These are phyloP conservation scores for Metarhizium guizhouense DNA, from an alignment of 2,329 filamentous ascomycete genomes.

Conservation along the genomic window DNA sequence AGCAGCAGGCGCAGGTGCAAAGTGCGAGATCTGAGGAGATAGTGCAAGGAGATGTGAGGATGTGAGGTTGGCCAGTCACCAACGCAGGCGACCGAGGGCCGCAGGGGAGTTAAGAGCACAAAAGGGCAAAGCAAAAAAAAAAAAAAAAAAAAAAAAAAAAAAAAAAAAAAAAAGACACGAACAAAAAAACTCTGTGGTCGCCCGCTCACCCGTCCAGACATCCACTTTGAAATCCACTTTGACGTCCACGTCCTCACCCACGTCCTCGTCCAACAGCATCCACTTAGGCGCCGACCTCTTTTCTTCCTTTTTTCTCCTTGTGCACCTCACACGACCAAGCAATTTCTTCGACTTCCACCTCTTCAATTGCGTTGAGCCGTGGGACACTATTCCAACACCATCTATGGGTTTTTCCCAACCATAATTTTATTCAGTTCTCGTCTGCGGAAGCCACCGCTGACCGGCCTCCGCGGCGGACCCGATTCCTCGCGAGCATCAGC, in stretches of 20 bases:
- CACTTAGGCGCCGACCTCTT: background rate
- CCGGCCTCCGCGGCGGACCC: background rate
- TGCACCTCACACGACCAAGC: slow-evolving; percentile 1
- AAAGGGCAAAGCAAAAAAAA: too few relatives aligned
- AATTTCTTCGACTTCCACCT: background rate
- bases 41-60: background rate
- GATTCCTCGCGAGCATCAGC: background rate
- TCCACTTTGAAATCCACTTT: background rate
- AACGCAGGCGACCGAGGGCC: too few relatives aligned
- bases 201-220: background rate
- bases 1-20: too few relatives aligned
- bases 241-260: too few relatives aligned
- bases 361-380: background rate
- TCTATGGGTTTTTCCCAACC: background rate
- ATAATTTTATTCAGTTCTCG: background rate
- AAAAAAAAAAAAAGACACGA: background rate
- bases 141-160: background rate
- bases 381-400: background rate
- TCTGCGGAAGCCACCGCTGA: background rate
- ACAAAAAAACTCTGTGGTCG: background rate
- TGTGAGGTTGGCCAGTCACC: too few relatives aligned
- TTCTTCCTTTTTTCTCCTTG: background rate
- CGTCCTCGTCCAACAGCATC: too few relatives aligned
- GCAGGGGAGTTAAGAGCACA: too few relatives aligned
- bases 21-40: background rate